Base-by-base conservation (phyloP, 441 rosid species). In the Eutrema salsugineum region DNA sequence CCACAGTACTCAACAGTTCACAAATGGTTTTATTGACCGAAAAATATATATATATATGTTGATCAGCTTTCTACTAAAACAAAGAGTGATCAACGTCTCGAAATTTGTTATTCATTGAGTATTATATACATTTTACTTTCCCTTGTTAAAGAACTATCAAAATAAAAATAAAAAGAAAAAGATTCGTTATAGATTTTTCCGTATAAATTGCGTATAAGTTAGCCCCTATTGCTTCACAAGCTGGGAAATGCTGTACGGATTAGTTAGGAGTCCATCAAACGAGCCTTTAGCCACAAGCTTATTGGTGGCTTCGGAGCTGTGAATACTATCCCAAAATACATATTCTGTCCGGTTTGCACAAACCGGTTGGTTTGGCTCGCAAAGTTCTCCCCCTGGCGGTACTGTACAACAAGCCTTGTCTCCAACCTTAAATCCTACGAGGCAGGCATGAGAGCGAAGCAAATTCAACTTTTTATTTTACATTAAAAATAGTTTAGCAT, bases 311-410 rank as follows among this genome's bases (percentile, higher is more conserved):
- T 73, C 77, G 8, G 77, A 1, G 28, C 71, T 57, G 57, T 73
- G 77, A 66, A 73, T 1, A 22, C 66, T 60, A 59, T 73, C 77
- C 72, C 72, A 73, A 49, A 39, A 73, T 0, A 66, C 1, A 66
- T 73, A 73, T 49, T 66, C 77, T 8, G 7, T 48, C 30, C 72
- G 71, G 65, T 73, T 73, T 30, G 27, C 54, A 50, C 77, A 66
- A 73, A 40, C 61, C 15, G 66, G 46, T 30, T 49, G 2, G 48
- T 73, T 49, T 24, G 67, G 46, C 8, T 3, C 11, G 46, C 77
- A 73, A 58, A 73, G 77, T 57, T 73, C 77, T 5, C 48, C 66
- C 9, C 62, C 77, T 4, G 67, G 55, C 11, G 20, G n/a, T 49
- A 66, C 10, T 22, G 59, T 43, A 42, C 77, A 73, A 57, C 77